Evolutionary conservation across 192 early-diverging fungal species (phyloP).

Genomic region (Chytriomyces sp.): DNA sequence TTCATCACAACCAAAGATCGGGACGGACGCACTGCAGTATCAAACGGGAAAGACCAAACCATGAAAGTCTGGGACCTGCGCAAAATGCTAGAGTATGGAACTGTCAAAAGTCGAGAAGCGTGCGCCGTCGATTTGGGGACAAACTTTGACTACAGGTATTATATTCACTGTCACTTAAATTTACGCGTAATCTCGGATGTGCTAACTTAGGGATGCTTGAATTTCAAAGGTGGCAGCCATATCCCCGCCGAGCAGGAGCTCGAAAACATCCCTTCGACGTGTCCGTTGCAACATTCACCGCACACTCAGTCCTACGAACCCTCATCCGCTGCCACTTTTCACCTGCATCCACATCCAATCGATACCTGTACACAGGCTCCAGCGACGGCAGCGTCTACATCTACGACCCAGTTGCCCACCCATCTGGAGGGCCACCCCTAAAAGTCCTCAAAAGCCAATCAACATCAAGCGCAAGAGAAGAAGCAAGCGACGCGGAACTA

Average conservation of each 20-base stretch:
- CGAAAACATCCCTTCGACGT: slow-evolving; percentile 56
- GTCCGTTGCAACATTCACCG: slow-evolving; percentile 65
- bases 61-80: slow-evolving; percentile 74
- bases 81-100: slow-evolving; percentile 12
- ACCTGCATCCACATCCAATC: slow-evolving; percentile 61
- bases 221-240: slow-evolving; percentile 40
- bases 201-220: neutral
- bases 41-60: slow-evolving; percentile 75
- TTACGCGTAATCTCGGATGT: too few relatives aligned
- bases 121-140: neutral
- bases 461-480: neutral
- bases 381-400: slow-evolving; percentile 65
- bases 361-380: slow-evolving; percentile 68
- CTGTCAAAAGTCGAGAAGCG: neutral
- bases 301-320: slow-evolving; percentile 66
- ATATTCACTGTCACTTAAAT: too few relatives aligned
- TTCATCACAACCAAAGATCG: slow-evolving; percentile 63
- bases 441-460: slow-evolving; percentile 3
- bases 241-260: slow-evolving; percentile 41
- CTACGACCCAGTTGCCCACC: slow-evolving; percentile 22
- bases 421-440: slow-evolving; percentile 21
- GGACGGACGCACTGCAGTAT: slow-evolving; percentile 68
- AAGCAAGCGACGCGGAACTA: slow-evolving; percentile 8
- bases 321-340: slow-evolving; percentile 76
- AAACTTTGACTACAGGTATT: slow-evolving; percentile 25